A percentile compares a stretch with the other conserved stretches of the same genome.
Evolutionary conservation across 768 basidiomycete genomes (phyloP).

Genomic region (Saitozyma sp.): DNA sequence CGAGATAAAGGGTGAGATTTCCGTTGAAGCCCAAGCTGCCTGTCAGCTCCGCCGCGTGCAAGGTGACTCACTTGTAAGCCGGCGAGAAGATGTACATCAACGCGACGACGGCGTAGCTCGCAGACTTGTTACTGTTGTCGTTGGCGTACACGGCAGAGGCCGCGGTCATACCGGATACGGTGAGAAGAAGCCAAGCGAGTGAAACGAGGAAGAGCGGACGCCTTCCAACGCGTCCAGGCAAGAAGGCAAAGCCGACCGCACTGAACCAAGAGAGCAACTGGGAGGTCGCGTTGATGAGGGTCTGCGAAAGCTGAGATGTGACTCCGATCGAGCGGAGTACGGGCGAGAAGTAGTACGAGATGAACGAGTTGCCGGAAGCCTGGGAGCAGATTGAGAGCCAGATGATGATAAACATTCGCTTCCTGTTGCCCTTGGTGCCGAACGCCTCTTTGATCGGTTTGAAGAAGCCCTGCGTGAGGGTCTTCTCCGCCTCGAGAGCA

Average conservation of each 20-base stretch:
- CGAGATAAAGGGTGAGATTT: conserved; percentile 31
- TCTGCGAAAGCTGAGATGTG: conserved; percentile 23
- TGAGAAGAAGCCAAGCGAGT: conserved; percentile 25
- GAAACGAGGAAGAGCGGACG: conserved; percentile 29
- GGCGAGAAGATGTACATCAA: conserved; percentile 41
- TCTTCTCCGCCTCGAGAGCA: conserved; percentile 30
- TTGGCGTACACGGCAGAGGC: conserved; percentile 16
- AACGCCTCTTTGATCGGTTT: conserved; percentile 18
- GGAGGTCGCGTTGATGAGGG: conserved; percentile 31
- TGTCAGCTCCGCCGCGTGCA: conserved; percentile 20
- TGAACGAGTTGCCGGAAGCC: conserved; percentile 31
- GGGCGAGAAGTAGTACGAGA: conserved; percentile 38
- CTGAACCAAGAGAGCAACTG: conserved; percentile 20
- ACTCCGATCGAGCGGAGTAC: conserved; percentile 48
- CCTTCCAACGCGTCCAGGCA: conserved; percentile 44
- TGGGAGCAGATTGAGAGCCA: conserved; percentile 46
- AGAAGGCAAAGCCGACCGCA: conserved; percentile 28
- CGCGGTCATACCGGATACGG: conserved; percentile 31
- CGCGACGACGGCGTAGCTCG: conserved; percentile 42
- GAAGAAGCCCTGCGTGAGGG: conserved; percentile 23
- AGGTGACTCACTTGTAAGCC: not conserved
- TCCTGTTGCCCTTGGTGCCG: conserved; percentile 10
- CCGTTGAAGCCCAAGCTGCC: conserved; percentile 38
- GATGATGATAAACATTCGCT: conserved; percentile 31
- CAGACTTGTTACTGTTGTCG: conserved; percentile 25